These are phyloP conservation scores for Butyriboletus loyo DNA, from an alignment of 768 basidiomycete species.

Conservation along the genomic window DNA sequence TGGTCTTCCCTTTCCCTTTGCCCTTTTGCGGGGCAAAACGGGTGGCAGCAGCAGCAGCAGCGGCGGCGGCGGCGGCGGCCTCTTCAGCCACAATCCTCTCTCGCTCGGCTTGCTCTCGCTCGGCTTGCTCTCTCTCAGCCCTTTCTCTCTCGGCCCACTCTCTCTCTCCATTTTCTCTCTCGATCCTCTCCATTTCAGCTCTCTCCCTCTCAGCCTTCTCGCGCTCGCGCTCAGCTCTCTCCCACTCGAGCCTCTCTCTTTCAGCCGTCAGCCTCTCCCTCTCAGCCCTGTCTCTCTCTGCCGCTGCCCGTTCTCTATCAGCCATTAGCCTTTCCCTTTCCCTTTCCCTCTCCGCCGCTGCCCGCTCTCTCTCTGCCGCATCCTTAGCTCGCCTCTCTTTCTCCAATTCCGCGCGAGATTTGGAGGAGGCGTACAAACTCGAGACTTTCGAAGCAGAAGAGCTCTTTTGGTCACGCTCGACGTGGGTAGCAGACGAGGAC, in stretches of 20 bases:
- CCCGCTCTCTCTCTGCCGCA: constrained; percentile 18
- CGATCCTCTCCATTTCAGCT: constrained; percentile 1
- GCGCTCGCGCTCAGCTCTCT: not conserved
- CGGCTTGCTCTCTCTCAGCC: constrained; percentile 3
- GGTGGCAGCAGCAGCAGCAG: not conserved
- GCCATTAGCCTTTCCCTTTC: constrained; percentile 9
- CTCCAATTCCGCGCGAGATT: constrained; percentile 17
- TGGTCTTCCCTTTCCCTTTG: constrained; percentile 16
- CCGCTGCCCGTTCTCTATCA: constrained; percentile 13
- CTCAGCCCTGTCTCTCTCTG: constrained; percentile 1
- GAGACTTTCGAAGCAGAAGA: constrained; percentile 28
- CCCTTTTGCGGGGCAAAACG: constrained; percentile 2
- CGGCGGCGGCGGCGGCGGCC: not conserved
- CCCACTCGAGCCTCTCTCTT: constrained; percentile 2
- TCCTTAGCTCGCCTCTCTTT: constrained; percentile 27
- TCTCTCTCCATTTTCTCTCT: constrained; percentile 3
- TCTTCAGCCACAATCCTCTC: constrained; percentile 10
- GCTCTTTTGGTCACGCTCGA: constrained; percentile 27
- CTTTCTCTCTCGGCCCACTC: not conserved
- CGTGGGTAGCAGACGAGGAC: constrained; percentile 19
- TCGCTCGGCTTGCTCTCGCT: constrained; percentile 12
- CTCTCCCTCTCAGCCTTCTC: constrained; percentile 3
- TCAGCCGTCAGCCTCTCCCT: constrained; percentile 8
- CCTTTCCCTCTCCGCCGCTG: not conserved
- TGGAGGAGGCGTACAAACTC: constrained; percentile 32